These are phyloP conservation scores for Oenanthe javanica DNA, from an alignment of 140 eudicot species.

Conservation along the genomic window DNA sequence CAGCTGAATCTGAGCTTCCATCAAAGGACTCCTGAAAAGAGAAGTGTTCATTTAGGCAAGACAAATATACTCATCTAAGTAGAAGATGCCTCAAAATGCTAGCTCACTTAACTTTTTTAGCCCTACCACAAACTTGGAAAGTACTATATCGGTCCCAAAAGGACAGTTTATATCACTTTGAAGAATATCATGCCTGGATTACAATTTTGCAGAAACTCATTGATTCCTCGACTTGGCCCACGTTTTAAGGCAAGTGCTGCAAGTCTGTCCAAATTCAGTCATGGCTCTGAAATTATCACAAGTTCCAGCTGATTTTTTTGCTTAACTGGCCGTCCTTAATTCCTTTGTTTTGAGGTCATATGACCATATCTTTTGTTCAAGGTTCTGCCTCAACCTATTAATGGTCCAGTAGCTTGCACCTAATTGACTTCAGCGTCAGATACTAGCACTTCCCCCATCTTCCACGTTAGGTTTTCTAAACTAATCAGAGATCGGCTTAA, in stretches of 20 bases:
- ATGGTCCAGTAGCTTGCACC: neutral
- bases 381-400: neutral
- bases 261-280: neutral
- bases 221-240: neutral
- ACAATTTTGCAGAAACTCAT: neutral
- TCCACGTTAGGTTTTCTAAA: neutral
- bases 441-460: neutral
- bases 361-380: neutral
- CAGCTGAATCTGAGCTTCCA: slow-evolving; percentile 70
- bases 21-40: slow-evolving; percentile 62
- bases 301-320: neutral
- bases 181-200: neutral
- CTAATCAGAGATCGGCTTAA: neutral
- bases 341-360: neutral
- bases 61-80: neutral
- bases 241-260: neutral
- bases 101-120: neutral
- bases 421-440: neutral
- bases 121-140: neutral
- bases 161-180: neutral
- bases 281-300: neutral
- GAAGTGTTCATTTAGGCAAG: slow-evolving; percentile 7
- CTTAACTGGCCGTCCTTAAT: neutral
- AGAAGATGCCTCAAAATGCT: neutral
- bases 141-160: neutral